phyloP scores from a whole-genome alignment of 331 rosid species.

The Rhamnella rubrinervis region DNA sequence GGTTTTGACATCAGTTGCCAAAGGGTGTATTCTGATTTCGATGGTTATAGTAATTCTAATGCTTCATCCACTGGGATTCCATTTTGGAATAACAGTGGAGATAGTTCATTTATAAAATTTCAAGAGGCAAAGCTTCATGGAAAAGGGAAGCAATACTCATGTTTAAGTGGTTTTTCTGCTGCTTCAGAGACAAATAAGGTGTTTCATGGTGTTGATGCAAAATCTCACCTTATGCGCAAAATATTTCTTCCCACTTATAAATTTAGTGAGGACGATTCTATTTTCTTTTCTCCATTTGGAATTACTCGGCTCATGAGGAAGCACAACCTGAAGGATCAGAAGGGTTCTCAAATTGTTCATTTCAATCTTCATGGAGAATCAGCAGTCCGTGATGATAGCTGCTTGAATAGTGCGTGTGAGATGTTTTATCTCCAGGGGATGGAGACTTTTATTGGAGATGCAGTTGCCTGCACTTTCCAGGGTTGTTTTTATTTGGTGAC shows the following conservation, averaged over 20 bases:
- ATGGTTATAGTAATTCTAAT: slow-evolving; percentile 26
- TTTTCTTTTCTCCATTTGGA: slow-evolving; percentile 81
- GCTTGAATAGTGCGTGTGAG: slow-evolving; percentile 41
- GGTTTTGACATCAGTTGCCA: slow-evolving; percentile 70
- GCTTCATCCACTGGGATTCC: slow-evolving; percentile 31
- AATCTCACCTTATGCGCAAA: slow-evolving; percentile 56
- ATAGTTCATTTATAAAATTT: slow-evolving; percentile 33
- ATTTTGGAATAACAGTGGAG: slow-evolving; percentile 30
- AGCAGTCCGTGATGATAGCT: slow-evolving; percentile 59
- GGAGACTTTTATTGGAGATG: slow-evolving; percentile 63
- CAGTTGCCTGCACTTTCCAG: slow-evolving; percentile 77
- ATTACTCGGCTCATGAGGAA: slow-evolving; percentile 61
- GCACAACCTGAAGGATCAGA: slow-evolving; percentile 37
- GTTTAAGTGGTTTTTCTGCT: slow-evolving; percentile 58
- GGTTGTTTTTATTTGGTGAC: slow-evolving; percentile 84
- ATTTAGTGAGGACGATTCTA: slow-evolving; percentile 55
- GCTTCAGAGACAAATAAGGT: slow-evolving; percentile 39
- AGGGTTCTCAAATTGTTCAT: slow-evolving; percentile 62
- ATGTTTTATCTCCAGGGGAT: slow-evolving; percentile 36
- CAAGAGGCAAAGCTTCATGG: slow-evolving; percentile 32
- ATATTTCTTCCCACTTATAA: slow-evolving; percentile 57
- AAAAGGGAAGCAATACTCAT: slow-evolving; percentile 34
- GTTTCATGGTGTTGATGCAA: slow-evolving; percentile 37
- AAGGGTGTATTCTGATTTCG: slow-evolving; percentile 37
- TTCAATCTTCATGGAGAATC: slow-evolving; percentile 53